A percentile compares a stretch with the other conserved stretches of the same genome.
Evolutionary conservation across 495 filamentous ascomycete genomes (phyloP).

Genomic region (Trichoderma asperelloides): DNA sequence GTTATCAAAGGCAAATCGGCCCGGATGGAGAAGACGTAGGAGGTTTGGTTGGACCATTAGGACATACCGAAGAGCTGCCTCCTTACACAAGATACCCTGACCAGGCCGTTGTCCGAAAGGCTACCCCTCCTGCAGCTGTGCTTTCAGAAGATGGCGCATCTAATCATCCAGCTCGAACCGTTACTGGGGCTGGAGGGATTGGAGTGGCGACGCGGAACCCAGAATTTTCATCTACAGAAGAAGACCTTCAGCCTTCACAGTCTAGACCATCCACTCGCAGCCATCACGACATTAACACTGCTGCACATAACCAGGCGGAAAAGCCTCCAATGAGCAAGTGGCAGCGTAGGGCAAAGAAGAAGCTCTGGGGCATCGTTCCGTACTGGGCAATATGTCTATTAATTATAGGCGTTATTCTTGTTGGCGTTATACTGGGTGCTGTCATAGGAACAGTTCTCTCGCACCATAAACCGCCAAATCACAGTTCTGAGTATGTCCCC

Average conservation of each 20-base stretch:
- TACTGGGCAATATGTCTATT: conserved; percentile 59
- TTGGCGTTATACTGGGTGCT: conserved; percentile 56
- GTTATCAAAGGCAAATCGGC: conserved; percentile 61
- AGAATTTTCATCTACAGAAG: conserved; percentile 45
- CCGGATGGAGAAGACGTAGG: conserved; percentile 78
- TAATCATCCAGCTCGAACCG: conserved; percentile 11
- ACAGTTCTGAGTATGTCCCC: conserved; percentile 15
- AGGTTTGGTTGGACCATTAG: conserved; percentile 81
- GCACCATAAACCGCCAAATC: conserved; percentile 19
- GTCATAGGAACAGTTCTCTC: conserved; percentile 33
- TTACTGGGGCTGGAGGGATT: conserved; percentile 42
- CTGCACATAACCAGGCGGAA: conserved; percentile 28
- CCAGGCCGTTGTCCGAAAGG: conserved; percentile 34
- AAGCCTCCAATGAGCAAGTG: conserved; percentile 30
- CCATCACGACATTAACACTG: conserved; percentile 32
- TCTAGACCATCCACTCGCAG: conserved; percentile 42
- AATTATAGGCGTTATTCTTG: conserved; percentile 42
- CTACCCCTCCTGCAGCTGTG: conserved; percentile 8
- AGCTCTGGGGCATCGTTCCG: conserved; percentile 54
- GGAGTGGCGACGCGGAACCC: conserved; percentile 46
- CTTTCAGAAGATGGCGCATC: not conserved
- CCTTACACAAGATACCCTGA: conserved; percentile 79
- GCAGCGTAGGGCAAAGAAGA: conserved; percentile 48
- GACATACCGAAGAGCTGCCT: conserved; percentile 81
- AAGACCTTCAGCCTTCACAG: conserved; percentile 37